A percentile compares a stretch with the other conserved stretches of the same genome.
These are phyloP conservation scores for Picea abies DNA, from an alignment of 83 land plant genomes.

Conservation along the genomic window DNA sequence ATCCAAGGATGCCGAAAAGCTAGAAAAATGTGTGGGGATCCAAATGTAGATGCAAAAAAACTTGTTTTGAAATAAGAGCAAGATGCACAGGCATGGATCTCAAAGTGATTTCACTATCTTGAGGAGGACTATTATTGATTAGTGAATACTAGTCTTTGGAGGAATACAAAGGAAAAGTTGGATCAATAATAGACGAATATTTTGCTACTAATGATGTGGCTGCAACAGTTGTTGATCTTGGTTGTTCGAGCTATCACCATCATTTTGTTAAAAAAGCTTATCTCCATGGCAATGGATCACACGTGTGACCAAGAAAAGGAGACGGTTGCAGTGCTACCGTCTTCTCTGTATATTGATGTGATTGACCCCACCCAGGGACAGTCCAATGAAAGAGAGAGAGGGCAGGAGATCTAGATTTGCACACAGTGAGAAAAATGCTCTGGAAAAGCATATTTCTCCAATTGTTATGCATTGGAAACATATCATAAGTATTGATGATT, in stretches of 20 bases:
- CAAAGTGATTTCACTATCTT: no score
- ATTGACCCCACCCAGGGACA: conserved; percentile 37
- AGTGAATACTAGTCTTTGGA: conserved; percentile 77
- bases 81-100: no score
- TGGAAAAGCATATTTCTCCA: no score
- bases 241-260: conserved; percentile 78
- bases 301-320: conserved; percentile 96
- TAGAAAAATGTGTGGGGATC: no score
- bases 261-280: conserved; percentile 91
- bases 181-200: conserved; percentile 77
- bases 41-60: no score
- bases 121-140: conserved; percentile 90
- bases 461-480: no score
- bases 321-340: conserved; percentile 92
- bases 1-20: no score
- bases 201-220: conserved; percentile 76
- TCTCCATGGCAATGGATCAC: conserved; percentile 71
- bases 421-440: no score
- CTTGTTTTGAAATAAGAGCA: no score
- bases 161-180: conserved; percentile 77
- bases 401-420: no score
- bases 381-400: no score
- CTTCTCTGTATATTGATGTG: conserved; percentile 87
- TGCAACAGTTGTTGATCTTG: conserved; percentile 72
- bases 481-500: no score